A percentile compares a stretch with the other conserved stretches of the same genome.
Evolutionary conservation across 2,329 filamentous ascomycete genomes (phyloP).

Genomic region (Penicillium freii): DNA sequence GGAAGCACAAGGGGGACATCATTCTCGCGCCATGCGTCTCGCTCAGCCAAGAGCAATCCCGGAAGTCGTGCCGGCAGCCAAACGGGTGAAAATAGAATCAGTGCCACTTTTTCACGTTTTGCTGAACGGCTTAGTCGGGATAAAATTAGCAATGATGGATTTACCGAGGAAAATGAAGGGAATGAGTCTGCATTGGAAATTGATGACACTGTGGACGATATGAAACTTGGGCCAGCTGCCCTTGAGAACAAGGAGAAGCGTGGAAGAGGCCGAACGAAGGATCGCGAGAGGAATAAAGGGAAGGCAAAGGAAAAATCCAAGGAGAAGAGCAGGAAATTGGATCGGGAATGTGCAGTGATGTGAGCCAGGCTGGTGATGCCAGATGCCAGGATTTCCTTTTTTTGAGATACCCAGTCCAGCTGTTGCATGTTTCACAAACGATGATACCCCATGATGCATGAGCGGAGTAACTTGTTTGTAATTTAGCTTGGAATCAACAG

Average conservation of each 20-base stretch:
- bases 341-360: conserved; percentile 47
- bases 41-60: conserved; percentile 32
- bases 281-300: conserved; percentile 23
- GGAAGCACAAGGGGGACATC: conserved; percentile 19
- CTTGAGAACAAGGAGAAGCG: conserved; percentile 27
- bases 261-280: conserved; percentile 22
- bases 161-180: conserved; percentile 23
- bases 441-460: conserved; percentile 10
- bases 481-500: not conserved
- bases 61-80: conserved; percentile 39
- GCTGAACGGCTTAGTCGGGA: conserved; percentile 34
- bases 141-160: conserved; percentile 29
- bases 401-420: conserved; percentile 12
- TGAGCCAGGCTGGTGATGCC: conserved; percentile 16
- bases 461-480: not conserved
- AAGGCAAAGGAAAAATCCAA: conserved; percentile 35
- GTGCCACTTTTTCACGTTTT: conserved; percentile 38
- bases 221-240: conserved; percentile 15
- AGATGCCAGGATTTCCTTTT: conserved; percentile 2
- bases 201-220: conserved; percentile 17
- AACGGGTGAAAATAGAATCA: conserved; percentile 36
- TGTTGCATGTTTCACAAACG: conserved; percentile 1
- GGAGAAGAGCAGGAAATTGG: conserved; percentile 39
- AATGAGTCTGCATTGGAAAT: conserved; percentile 27
- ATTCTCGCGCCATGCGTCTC: conserved; percentile 32